Base-by-base conservation (phyloP, 1,139 yeast genomes). In the Meyerozyma athensensis region DNA sequence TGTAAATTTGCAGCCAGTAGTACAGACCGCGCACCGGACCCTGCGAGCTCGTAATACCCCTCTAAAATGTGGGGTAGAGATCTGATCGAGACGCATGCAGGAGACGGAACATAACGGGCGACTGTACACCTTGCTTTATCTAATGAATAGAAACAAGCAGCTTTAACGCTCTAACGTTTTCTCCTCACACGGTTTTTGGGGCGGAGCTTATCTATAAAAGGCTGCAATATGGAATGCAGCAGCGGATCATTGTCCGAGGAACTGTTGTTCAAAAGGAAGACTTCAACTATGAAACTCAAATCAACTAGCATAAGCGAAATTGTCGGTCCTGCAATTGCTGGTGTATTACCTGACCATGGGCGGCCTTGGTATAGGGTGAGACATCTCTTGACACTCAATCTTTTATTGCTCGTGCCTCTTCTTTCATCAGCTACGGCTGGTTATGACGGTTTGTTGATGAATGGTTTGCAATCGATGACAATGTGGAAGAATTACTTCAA, bases 371-470 rank as follows among this genome's bases (percentile, higher is more conserved):
- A 17, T 16, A 8, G 20, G 14, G 20, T 28, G 3, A 16, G 17
- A 13, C 32, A 28, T 20, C 20, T 28, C 4, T 8, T 28, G n/a
- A 28, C 19, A 14, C 32, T 28, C 20, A 28, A 28, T 18, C 14
- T 28, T 4, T 16, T 28, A 10, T 28, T 28, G 32, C 5, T 16
- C 6, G 20, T 28, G 3, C 32, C 32, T 7, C 32, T 28, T 28
- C 20, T 28, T 10, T 28, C 32, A 5, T 28, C 32, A 9, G 32
- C 32, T 4, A 28, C 32, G 16, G 32, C 32, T 33, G 57, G 56
- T 2, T 52, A 51, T 33, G 57, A 52, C 36, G 50, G 52, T 19
- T 44, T 49, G n/a, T 50, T 52, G 56, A 45, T 52, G 42, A 52
- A 52, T 24, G 56, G 56, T 13, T 49, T 53, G 39, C 58, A 53